A percentile compares a stretch with the other conserved stretches of the same genome.
phyloP scores from a whole-genome alignment of 768 basidiomycete species.

The Dacryopinax spathularia region DNA sequence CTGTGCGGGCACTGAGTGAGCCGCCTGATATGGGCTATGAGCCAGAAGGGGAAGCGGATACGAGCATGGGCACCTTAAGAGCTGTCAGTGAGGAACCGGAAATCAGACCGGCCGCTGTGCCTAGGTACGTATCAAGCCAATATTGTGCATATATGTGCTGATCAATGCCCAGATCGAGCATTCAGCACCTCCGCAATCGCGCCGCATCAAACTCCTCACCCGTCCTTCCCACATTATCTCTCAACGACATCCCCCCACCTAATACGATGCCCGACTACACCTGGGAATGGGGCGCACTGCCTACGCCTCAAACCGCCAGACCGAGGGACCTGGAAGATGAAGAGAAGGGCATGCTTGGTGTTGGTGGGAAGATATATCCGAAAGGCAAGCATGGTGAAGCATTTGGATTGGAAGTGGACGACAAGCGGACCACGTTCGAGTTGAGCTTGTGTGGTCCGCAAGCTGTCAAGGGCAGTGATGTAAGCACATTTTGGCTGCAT shows the following conservation, averaged over 20 bases:
- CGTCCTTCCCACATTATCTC: conserved; percentile 14
- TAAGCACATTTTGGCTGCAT: not conserved
- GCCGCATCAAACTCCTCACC: conserved; percentile 11
- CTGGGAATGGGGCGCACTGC: conserved; percentile 91
- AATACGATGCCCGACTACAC: conserved; percentile 44
- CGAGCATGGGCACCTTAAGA: not conserved
- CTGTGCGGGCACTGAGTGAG: not conserved
- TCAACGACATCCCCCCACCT: conserved; percentile 24
- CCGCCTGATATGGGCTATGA: not conserved
- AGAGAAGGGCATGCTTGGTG: conserved; percentile 26
- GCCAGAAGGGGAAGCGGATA: not conserved
- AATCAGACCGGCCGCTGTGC: not conserved
- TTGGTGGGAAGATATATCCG: conserved; percentile 45
- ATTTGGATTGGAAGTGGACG: conserved; percentile 53
- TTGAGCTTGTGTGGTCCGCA: conserved; percentile 43
- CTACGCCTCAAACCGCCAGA: conserved; percentile 55
- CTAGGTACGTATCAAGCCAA: not conserved
- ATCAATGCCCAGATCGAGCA: not conserved
- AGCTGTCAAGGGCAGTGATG: conserved; percentile 12
- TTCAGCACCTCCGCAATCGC: not conserved
- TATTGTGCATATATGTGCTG: not conserved
- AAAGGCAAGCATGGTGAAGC: conserved; percentile 43
- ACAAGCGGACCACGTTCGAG: conserved; percentile 50
- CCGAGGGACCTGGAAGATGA: conserved; percentile 14
- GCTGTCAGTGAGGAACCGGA: not conserved